Conservation (phyloP, 2,329 filamentous ascomycete species). For the Microsporum audouinii region DNA sequence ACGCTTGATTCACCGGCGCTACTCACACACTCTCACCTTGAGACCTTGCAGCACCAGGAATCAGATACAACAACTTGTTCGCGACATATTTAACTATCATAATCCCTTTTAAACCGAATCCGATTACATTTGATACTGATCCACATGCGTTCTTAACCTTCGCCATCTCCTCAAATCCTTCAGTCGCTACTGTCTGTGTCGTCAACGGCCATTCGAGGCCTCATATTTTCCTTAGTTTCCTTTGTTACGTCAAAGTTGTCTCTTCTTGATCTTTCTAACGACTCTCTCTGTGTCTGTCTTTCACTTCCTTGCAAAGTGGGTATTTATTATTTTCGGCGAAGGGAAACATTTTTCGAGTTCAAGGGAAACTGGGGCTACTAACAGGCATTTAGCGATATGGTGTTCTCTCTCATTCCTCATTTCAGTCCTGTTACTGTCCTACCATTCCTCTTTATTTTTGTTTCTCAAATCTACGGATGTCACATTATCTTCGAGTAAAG, state of each 20-base stretch:
- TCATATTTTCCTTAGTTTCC: neutral
- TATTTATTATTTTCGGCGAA: constrained; percentile 5
- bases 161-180: neutral
- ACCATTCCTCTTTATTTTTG: neutral
- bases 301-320: constrained; percentile 2
- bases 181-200: neutral
- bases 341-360: constrained; percentile 1
- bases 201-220: neutral
- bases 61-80: neutral
- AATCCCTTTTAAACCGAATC: neutral
- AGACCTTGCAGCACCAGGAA: neutral
- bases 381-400: constrained; percentile 5
- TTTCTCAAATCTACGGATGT: neutral
- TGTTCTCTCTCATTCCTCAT: neutral
- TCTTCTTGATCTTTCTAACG: neutral
- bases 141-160: neutral
- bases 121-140: neutral
- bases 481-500: neutral
- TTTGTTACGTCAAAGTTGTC: neutral
- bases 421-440: constrained; percentile 2
- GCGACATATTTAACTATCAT: neutral
- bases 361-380: constrained; percentile 1
- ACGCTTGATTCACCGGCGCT: neutral
- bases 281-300: neutral
- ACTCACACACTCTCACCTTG: neutral